Percentiles rank a stretch among this genome's conserved stretches.
These are phyloP conservation scores for Komagataella mondaviorum DNA, from an alignment of 805 yeast genomes.

Conservation along the genomic window DNA sequence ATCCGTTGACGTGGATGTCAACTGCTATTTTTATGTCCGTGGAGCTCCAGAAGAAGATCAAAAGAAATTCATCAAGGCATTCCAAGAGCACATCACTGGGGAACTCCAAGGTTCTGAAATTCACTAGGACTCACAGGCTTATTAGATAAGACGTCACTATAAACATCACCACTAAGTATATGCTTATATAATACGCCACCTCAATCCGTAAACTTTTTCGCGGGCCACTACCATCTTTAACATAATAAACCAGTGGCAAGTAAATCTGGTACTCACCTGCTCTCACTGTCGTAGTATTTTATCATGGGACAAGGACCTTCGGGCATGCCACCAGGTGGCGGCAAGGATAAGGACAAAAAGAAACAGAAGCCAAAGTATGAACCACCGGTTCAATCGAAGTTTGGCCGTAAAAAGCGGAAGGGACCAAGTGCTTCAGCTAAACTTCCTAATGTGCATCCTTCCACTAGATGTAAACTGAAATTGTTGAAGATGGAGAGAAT, in stretches of 20 bases:
- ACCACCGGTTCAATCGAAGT: conserved; percentile 93
- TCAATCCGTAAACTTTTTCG: not conserved
- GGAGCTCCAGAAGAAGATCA: conserved; percentile 7
- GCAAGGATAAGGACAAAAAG: conserved; percentile 28
- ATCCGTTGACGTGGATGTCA: conserved; percentile 24
- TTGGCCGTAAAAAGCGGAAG: conserved; percentile 86
- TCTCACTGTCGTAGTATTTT: conserved; percentile 1
- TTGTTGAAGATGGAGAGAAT: conserved; percentile 88
- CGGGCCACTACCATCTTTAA: not conserved
- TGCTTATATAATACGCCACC: not conserved
- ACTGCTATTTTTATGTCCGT: conserved; percentile 6
- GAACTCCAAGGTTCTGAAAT: not conserved
- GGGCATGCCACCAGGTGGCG: conserved; percentile 5
- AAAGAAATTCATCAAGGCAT: conserved; percentile 6
- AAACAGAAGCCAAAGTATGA: conserved; percentile 93
- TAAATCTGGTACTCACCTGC: conserved; percentile 4
- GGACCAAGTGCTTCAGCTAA: conserved; percentile 81
- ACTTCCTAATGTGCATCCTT: conserved; percentile 81
- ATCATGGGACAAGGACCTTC: conserved; percentile 17
- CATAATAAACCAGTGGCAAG: conserved; percentile 19
- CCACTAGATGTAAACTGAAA: conserved; percentile 86
- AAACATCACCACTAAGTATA: too few species aligned
- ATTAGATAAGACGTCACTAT: too few species aligned
- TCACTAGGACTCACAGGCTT: not conserved
- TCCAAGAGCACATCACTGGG: conserved; percentile 5